Base-by-base conservation (phyloP, 805 yeast genomes). In the Saccharomycopsis synnaedendra region DNA sequence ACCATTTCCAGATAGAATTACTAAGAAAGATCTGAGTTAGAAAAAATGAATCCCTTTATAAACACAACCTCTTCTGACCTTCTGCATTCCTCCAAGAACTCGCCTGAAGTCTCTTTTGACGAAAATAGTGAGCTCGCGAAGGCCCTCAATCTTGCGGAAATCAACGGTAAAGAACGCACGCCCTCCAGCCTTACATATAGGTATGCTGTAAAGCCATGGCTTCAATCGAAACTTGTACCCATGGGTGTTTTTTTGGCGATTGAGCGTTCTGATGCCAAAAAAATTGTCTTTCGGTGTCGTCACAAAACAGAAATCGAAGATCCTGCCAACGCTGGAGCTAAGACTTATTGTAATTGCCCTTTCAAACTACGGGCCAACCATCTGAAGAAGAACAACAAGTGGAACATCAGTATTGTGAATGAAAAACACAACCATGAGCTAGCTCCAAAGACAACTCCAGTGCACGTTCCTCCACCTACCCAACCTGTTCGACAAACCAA, bases 241-340 rank as follows among this genome's bases (percentile, higher is more conserved):
- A 36, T 45, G 6, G 51, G 51, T 19, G 40, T 48, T 7, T 7
- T 19, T 5, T 32, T 48, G 5, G 44, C 51, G 11, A 59, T 62
- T 53, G 64, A 60, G 45, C 55, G 64, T 51, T 59, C 63, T 0
- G 64, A 60, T 44, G 45, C 58, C 3, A 53, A 60, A n/a, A 60
- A 60, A 45, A 57, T 60, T 27, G 61, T 62, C n/a, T 60, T 61
- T 55, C 57, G 61, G 46, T 60, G 64, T 48, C 51, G 49, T n/a
- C 36, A 45, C 32, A 43, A 31, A 6, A 30, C 10, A 10, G 29
- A 7, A 7, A 32, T n/a, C 29, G 46, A 11, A 8, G 30, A 19
- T 9, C n/a, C 46, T 7, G 46, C 27, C 45, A 39, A 43, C 39
- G 40, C 27, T n/a, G 10, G 9, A n/a, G 48, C 11, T 32, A 42